Conservation (phyloP, 306 rosid genomes). For the Amphicarpaea edgeworthii region DNA sequence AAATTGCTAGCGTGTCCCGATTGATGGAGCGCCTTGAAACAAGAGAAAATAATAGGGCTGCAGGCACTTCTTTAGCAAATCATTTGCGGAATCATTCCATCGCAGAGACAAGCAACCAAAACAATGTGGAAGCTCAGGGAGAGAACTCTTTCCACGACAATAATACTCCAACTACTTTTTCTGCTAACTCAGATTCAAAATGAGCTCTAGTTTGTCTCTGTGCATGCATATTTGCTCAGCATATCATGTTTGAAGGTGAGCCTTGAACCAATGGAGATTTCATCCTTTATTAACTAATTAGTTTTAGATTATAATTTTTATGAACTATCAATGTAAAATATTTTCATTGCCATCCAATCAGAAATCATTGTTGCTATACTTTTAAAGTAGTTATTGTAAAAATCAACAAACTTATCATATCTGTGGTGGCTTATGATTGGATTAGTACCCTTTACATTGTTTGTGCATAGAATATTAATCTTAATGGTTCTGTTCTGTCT, state of each 20-base stretch:
- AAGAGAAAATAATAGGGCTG: constrained; percentile 54
- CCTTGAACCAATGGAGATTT: not conserved
- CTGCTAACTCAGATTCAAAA: constrained; percentile 53
- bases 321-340: not conserved
- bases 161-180: constrained; percentile 48
- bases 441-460: not conserved
- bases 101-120: constrained; percentile 52
- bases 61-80: constrained; percentile 49
- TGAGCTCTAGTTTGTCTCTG: constrained; percentile 52
- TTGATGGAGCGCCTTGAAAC: constrained; percentile 73
- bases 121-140: constrained; percentile 49
- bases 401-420: not conserved
- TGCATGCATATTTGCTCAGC: constrained; percentile 70
- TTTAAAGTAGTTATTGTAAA: not conserved
- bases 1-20: constrained; percentile 74
- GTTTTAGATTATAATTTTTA: not conserved
- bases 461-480: not conserved
- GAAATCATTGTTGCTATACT: not conserved
- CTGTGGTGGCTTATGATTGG: not conserved
- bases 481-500: not conserved
- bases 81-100: constrained; percentile 40
- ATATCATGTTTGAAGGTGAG: constrained; percentile 75
- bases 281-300: constrained; percentile 3
- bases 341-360: not conserved
- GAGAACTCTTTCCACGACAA: constrained; percentile 45